Evolutionary conservation across 371 early-diverging fungal genomes (phyloP).

Genomic region (Lichtheimia corymbifera): DNA sequence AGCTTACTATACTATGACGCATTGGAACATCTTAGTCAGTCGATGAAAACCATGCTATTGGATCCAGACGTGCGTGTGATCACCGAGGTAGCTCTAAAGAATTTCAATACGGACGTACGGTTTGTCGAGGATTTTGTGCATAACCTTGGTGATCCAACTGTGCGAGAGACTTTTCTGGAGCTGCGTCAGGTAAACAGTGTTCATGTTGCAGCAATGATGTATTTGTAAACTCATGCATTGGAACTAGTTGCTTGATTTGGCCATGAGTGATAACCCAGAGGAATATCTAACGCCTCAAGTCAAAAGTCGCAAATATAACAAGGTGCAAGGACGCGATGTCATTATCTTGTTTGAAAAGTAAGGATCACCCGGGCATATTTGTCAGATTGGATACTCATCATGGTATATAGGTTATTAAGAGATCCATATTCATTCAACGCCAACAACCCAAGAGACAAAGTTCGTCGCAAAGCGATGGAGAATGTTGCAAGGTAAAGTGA

Average conservation of each 20-base stretch:
- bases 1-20: constrained; percentile 76
- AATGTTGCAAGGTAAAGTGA: constrained; percentile 45
- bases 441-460: constrained; percentile 17
- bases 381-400: background rate
- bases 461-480: constrained; percentile 47
- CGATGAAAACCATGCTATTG: constrained; percentile 68
- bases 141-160: constrained; percentile 65
- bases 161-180: constrained; percentile 72
- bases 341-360: constrained; percentile 83
- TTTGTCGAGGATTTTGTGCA: constrained; percentile 76
- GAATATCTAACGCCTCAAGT: constrained; percentile 67
- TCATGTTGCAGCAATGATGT: background rate
- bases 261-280: constrained; percentile 72
- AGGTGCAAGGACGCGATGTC: constrained; percentile 64
- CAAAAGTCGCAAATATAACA: constrained; percentile 62
- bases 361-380: constrained; percentile 12
- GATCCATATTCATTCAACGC: constrained; percentile 10
- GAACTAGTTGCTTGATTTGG: constrained; percentile 58
- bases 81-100: constrained; percentile 63
- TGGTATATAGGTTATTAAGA: constrained; percentile 18
- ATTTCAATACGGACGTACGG: constrained; percentile 71
- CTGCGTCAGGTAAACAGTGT: constrained; percentile 64
- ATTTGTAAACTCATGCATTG: background rate
- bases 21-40: constrained; percentile 69
- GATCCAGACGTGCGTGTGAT: constrained; percentile 65